These are phyloP conservation scores for Leccinum truebloodii DNA, from an alignment of 768 basidiomycete species.

Conservation along the genomic window DNA sequence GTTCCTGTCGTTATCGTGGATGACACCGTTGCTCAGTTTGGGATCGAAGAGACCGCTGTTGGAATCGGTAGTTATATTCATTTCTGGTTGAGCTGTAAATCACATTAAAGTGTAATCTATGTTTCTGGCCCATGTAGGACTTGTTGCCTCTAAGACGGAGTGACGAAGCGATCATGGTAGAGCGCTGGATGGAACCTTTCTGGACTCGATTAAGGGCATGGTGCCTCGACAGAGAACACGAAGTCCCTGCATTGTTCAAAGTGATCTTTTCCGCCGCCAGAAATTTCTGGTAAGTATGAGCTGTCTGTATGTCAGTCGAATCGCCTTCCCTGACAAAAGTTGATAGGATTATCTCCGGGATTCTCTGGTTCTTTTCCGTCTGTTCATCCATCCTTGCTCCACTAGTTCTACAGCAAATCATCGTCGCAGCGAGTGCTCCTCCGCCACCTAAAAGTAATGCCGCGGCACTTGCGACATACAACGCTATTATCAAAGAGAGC, in stretches of 20 bases:
- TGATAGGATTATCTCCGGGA: constrained; percentile 25
- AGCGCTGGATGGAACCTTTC: constrained; percentile 27
- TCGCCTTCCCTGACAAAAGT: neutral
- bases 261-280: constrained; percentile 19
- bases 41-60: constrained; percentile 30
- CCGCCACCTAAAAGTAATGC: constrained; percentile 20
- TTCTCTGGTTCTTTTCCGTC: constrained; percentile 33
- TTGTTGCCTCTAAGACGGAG: constrained; percentile 27
- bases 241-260: constrained; percentile 20
- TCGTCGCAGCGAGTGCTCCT: constrained; percentile 24
- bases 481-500: constrained; percentile 16
- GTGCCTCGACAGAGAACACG: constrained; percentile 18
- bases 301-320: neutral
- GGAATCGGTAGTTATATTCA: constrained; percentile 33
- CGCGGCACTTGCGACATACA: constrained; percentile 24
- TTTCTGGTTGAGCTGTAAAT: constrained; percentile 25
- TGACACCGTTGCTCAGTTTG: constrained; percentile 27
- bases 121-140: constrained; percentile 20
- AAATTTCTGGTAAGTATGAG: constrained; percentile 16
- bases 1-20: constrained; percentile 29
- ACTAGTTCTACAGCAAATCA: constrained; percentile 30
- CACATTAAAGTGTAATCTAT: constrained; percentile 19
- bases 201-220: constrained; percentile 24
- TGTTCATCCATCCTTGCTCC: constrained; percentile 24
- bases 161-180: constrained; percentile 27